phyloP scores from a whole-genome alignment of 202 grass and related monocot species.

The Tripidium arundinaceum region DNA sequence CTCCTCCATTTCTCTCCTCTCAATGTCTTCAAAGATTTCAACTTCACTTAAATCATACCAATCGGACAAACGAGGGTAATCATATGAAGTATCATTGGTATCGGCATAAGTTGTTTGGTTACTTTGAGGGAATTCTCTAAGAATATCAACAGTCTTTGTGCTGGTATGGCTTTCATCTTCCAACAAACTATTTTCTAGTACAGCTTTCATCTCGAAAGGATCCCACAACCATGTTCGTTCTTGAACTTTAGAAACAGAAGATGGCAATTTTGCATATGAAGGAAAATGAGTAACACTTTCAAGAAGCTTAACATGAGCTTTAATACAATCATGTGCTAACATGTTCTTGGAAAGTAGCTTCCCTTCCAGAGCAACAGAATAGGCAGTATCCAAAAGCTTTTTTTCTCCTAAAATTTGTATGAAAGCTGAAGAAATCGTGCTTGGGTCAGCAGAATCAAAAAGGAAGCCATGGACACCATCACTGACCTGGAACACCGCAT shows the following conservation, averaged over 20 bases:
- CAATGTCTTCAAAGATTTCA: slow-evolving; percentile 74
- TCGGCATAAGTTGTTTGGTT: slow-evolving; percentile 34
- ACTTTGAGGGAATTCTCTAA: slow-evolving; percentile 51
- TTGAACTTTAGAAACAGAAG: slow-evolving; percentile 61
- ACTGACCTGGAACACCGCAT: slow-evolving; percentile 55
- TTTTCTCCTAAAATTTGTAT: slow-evolving; percentile 56
- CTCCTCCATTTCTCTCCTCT: slow-evolving; percentile 82
- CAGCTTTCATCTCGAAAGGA: slow-evolving; percentile 52
- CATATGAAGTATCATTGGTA: slow-evolving; percentile 54
- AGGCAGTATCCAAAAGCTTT: slow-evolving; percentile 52
- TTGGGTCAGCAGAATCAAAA: slow-evolving; percentile 56
- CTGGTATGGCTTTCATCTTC: slow-evolving; percentile 26
- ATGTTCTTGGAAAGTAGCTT: slow-evolving; percentile 77
- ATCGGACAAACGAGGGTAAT: slow-evolving; percentile 67
- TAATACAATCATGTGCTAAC: slow-evolving; percentile 83
- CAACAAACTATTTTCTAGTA: slow-evolving; percentile 35
- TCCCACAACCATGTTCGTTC: slow-evolving; percentile 87
- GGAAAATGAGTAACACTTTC: slow-evolving; percentile 81
- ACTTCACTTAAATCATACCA: slow-evolving; percentile 76
- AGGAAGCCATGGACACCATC: slow-evolving; percentile 70
- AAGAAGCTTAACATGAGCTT: slow-evolving; percentile 72
- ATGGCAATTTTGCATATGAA: slow-evolving; percentile 65
- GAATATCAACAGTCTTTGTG: slow-evolving; percentile 43
- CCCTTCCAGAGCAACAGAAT: slow-evolving; percentile 58
- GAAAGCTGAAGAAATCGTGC: slow-evolving; percentile 56